Conservation (phyloP, 805 yeast species). For the Metschnikowia aberdeeniae region DNA sequence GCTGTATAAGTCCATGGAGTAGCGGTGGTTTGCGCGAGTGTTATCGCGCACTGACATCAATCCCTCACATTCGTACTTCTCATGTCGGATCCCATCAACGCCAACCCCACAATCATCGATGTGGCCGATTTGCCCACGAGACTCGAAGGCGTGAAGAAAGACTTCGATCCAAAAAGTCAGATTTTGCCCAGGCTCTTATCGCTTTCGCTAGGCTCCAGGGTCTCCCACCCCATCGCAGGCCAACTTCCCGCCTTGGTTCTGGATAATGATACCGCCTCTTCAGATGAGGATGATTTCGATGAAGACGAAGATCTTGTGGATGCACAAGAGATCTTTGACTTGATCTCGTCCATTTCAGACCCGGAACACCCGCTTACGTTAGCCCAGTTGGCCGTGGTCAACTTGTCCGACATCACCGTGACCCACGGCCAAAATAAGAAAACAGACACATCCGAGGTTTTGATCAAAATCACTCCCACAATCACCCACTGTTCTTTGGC, state of each 20-base stretch:
- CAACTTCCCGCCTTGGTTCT: constrained; percentile 26
- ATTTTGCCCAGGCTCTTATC: constrained; percentile 28
- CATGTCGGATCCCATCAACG: constrained; percentile 84
- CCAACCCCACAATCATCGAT: constrained; percentile 84
- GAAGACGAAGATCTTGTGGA: constrained; percentile 62
- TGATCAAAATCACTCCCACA: constrained; percentile 89
- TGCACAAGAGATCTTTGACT: constrained; percentile 65
- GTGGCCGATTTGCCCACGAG: constrained; percentile 74
- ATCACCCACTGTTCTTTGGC: constrained; percentile 97
- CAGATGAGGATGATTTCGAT: constrained; percentile 14
- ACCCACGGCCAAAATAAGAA: constrained; percentile 46
- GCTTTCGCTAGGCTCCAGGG: constrained; percentile 23
- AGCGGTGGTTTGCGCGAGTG: neutral
- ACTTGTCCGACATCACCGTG: constrained; percentile 73
- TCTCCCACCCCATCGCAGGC: constrained; percentile 2
- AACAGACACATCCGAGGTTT: constrained; percentile 62
- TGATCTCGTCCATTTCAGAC: constrained; percentile 40
- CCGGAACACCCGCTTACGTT: constrained; percentile 96
- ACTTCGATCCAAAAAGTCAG: constrained; percentile 15
- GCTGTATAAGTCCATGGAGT: constrained; percentile 33
- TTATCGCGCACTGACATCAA: constrained; percentile 3
- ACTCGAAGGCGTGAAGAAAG: constrained; percentile 15
- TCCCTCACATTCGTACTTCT: neutral
- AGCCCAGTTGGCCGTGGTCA: constrained; percentile 93
- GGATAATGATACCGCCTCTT: constrained; percentile 20